phyloP scores from a whole-genome alignment of 805 yeast genomes.

The Metschnikowia koreensis region DNA sequence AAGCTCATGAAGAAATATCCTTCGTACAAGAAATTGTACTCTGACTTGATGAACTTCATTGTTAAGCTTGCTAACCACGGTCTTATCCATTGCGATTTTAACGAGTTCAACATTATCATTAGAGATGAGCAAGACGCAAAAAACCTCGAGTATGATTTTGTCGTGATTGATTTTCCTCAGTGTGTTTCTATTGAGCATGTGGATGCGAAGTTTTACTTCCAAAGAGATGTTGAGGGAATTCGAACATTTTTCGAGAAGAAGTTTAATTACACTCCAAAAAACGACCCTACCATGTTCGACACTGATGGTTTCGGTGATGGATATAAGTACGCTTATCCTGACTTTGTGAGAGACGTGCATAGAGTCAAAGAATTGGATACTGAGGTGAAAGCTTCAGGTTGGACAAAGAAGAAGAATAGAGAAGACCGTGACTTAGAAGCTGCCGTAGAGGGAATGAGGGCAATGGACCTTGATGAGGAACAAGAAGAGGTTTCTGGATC shows the following conservation, averaged over 20 bases:
- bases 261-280: constrained; percentile 67
- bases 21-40: constrained; percentile 69
- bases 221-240: constrained; percentile 91
- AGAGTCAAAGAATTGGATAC: constrained; percentile 72
- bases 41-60: constrained; percentile 82
- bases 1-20: constrained; percentile 71
- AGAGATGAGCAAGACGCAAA: constrained; percentile 55
- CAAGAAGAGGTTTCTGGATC: constrained; percentile 46
- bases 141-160: constrained; percentile 62
- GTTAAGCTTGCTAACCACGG: constrained; percentile 85
- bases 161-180: constrained; percentile 97
- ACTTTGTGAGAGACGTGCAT: constrained; percentile 69
- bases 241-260: constrained; percentile 77
- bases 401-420: constrained; percentile 43
- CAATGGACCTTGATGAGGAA: constrained; percentile 28
- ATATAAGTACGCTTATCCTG: constrained; percentile 72
- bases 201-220: constrained; percentile 85
- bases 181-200: constrained; percentile 90
- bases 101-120: constrained; percentile 92
- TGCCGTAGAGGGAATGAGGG: constrained; percentile 70
- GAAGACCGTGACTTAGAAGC: constrained; percentile 63
- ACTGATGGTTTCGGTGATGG: constrained; percentile 82
- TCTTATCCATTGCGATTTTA: constrained; percentile 94
- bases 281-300: constrained; percentile 71
- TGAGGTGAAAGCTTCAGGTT: constrained; percentile 93